These are phyloP conservation scores for Dendrobium catenatum DNA, from an alignment of 106 monocot genomes.

Conservation along the genomic window DNA sequence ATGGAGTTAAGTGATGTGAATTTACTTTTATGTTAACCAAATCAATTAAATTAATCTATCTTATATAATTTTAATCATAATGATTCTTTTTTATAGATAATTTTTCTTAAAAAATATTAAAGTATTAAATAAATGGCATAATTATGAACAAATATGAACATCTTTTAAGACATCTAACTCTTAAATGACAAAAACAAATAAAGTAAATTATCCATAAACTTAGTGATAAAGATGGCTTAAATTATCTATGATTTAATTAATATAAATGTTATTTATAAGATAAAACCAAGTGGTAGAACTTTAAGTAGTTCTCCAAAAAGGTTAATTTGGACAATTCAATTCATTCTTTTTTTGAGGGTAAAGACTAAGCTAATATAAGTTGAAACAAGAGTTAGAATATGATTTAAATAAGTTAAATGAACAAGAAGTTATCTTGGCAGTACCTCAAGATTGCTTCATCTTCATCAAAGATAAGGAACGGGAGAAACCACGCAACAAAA, in stretches of 20 bases:
- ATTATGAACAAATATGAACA: not conserved
- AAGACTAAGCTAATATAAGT: too few relatives aligned
- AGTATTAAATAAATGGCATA: too few relatives aligned
- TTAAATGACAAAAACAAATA: not conserved
- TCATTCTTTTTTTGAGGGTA: not conserved
- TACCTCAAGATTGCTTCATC: not conserved
- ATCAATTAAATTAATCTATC: too few relatives aligned
- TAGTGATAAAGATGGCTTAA: not conserved
- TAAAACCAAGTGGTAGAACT: not conserved
- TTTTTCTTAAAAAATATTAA: too few relatives aligned
- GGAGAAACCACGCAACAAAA: too few relatives aligned
- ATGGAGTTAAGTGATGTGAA: too few relatives aligned
- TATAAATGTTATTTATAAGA: not conserved
- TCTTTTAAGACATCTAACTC: not conserved
- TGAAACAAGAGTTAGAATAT: not conserved
- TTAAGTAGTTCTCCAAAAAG: not conserved
- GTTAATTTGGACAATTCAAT: not conserved
- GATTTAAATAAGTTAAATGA: not conserved
- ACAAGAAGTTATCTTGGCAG: not conserved
- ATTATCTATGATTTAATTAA: not conserved
- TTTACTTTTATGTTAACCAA: too few relatives aligned
- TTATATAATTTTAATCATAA: too few relatives aligned
- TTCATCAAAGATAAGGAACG: too few relatives aligned
- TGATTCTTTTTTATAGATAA: too few relatives aligned
- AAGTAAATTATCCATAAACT: not conserved